These are phyloP conservation scores for Russula foetens DNA, from an alignment of 768 basidiomycete species.

Conservation along the genomic window DNA sequence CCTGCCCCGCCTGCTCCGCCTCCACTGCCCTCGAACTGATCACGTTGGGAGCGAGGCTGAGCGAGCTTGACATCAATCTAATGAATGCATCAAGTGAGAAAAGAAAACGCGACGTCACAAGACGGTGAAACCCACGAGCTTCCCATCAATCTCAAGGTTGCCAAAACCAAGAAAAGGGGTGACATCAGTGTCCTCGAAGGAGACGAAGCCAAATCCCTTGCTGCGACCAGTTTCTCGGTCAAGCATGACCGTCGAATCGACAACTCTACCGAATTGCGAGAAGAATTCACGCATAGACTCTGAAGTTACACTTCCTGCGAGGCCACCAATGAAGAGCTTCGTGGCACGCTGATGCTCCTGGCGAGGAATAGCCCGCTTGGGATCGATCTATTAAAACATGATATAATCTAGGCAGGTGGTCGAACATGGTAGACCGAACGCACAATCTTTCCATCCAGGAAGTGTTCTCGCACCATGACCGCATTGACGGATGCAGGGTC, in stretches of 20 bases:
- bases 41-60: slow-evolving; percentile 76
- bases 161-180: slow-evolving; percentile 80
- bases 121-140: slow-evolving; percentile 51
- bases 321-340: slow-evolving; percentile 91
- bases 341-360: slow-evolving; percentile 89
- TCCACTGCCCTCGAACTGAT: slow-evolving; percentile 30
- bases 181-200: slow-evolving; percentile 82
- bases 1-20: slow-evolving; percentile 4
- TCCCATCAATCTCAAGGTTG: slow-evolving; percentile 85
- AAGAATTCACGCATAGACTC: slow-evolving; percentile 91
- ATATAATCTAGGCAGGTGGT: not conserved
- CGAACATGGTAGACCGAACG: slow-evolving; percentile 25
- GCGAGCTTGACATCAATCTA: slow-evolving; percentile 96
- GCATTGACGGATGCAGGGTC: slow-evolving; percentile 86
- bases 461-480: slow-evolving; percentile 90
- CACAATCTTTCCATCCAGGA: slow-evolving; percentile 93
- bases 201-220: slow-evolving; percentile 97
- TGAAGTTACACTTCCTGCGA: slow-evolving; percentile 83
- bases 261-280: slow-evolving; percentile 85
- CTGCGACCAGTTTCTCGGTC: slow-evolving; percentile 89
- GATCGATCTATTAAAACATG: slow-evolving; percentile 68
- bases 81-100: not conserved
- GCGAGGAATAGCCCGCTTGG: slow-evolving; percentile 93
- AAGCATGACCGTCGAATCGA: slow-evolving; percentile 97
- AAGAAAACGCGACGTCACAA: not conserved